Evolutionary conservation across 805 yeast genomes (phyloP), one percentile per base, ranked within the genome.

Genomic region (Metschnikowia shivogae): DNA sequence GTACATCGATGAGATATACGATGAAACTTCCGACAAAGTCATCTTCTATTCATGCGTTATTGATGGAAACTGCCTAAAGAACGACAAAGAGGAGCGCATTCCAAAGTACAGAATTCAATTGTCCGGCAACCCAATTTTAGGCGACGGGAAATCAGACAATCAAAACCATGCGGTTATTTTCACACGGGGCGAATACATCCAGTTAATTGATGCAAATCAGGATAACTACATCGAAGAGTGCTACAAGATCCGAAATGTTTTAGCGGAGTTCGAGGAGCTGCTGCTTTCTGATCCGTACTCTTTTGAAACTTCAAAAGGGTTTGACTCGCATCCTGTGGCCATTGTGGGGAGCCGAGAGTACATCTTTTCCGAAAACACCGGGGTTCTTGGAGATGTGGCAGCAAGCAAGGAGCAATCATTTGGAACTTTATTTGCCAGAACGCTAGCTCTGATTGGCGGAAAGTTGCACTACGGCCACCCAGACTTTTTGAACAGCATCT

Each of bases 351-450:
- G 93, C 28, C 77, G 95, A 72, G 95, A 86, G 66, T 86, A 86
- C 64, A 85, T 86, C 59, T 86, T 86, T 78, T 84, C 92, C 43
- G 93, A 86, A 67, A 86, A 84, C 70, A 77, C 88, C 49, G 95
- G 95, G 67, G 81, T 86, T 53, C 71, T 86, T 43, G 95, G 93
- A 72, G 95, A 86, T 70, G 85, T 86, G 61, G 95, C 95, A 43
- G 95, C 95, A 39, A 93, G 93, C 68, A 86, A 86, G 64, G 95
- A 86, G 72, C 95, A 86, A 68, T 85, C 93, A 45, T 86, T 86
- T 61, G 95, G 95, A 70, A 86, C 95, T 0, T 69, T 86, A 56
- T 86, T 84, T 59, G 87, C 93, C 10, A 78, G 95, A 74, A 86
- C 93, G 20, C 72, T 86, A 58, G 84, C 92, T 50, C 89, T 84